Base-by-base conservation (phyloP, 2,329 filamentous ascomycete genomes). In the Cytospora mali region DNA sequence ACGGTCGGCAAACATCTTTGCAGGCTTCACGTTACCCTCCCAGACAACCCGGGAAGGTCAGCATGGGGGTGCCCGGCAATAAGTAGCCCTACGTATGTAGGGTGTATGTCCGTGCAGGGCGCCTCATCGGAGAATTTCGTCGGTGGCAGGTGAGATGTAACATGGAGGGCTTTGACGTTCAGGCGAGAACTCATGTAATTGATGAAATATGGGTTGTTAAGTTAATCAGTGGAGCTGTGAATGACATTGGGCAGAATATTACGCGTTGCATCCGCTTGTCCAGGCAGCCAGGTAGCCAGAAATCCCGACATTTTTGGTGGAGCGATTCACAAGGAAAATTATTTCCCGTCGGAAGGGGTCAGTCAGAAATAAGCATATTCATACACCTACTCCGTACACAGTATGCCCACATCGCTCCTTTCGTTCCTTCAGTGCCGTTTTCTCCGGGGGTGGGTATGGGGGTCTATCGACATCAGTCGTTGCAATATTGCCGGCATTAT, bases 121-220 rank as follows among this genome's bases (percentile, higher is more conserved):
- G n/a, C 35, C 35, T 46, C n/a, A 46, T 46, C 42, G 42, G 42
- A 46, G 42, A 46, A n/a, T 46, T 46, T 46, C n/a, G 42, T 46
- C 42, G 42, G 42, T 46, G 42, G 21, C 42, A 46, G 42, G 42
- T n/a, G 42, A 10, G 23, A 23, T 23, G 42, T 11, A 46, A 46
- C 42, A 9, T 46, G n/a, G 21, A 46, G 42, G 21, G 42, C 5
- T 18, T 1, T 46, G 42, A 23, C n/a, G 9, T 21, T 46, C 42
- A n/a, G 42, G 42, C 42, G 42, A 46, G 42, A 11, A 23, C 13
- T 23, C 11, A 13, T 23, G 42, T 21, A 6, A 46, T 23, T 46
- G n/a, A 46, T 46, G n/a, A 46, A 46, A 11, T 46, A 46, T 46
- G 42, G 42, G n/a, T 21, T 46, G n/a, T 39, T 18, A 0, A 11